Conservation (phyloP, 495 filamentous ascomycete species). For the Penicillium silybi region DNA sequence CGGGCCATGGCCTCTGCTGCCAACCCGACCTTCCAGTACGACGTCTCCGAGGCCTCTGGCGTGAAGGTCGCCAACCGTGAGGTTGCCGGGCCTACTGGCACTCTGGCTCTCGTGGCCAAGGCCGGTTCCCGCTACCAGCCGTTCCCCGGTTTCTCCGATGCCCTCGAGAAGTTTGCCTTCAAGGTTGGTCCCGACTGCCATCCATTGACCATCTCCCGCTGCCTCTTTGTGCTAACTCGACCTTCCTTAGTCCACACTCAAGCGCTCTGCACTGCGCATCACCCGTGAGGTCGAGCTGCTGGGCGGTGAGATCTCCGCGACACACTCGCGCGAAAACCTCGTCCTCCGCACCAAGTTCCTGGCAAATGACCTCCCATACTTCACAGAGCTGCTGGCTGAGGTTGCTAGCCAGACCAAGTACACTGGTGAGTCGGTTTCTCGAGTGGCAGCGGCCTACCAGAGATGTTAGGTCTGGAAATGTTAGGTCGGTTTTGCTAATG, state of each 20-base stretch:
- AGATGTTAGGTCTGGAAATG: neutral
- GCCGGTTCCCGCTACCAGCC: slow-evolving; percentile 90
- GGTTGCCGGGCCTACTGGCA: slow-evolving; percentile 79
- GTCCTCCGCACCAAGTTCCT: slow-evolving; percentile 92
- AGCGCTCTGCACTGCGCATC: slow-evolving; percentile 85
- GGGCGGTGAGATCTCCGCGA: slow-evolving; percentile 76
- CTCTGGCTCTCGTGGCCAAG: slow-evolving; percentile 84
- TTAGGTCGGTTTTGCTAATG: slow-evolving; percentile 10
- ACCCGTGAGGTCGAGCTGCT: slow-evolving; percentile 91
- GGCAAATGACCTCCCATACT: slow-evolving; percentile 93
- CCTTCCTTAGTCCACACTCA: slow-evolving; percentile 67
- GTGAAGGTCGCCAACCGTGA: slow-evolving; percentile 90
- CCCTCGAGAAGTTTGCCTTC: slow-evolving; percentile 90
- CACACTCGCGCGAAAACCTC: slow-evolving; percentile 89
- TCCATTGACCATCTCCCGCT: slow-evolving; percentile 20
- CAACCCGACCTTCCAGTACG: slow-evolving; percentile 80
- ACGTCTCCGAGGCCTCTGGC: slow-evolving; percentile 76
- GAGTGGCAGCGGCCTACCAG: neutral
- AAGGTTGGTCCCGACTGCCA: slow-evolving; percentile 60
- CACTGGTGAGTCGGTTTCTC: slow-evolving; percentile 53
- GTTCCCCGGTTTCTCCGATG: slow-evolving; percentile 82
- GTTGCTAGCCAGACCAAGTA: slow-evolving; percentile 84
- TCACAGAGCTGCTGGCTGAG: slow-evolving; percentile 90
- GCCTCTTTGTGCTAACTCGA: neutral
- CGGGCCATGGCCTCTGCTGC: slow-evolving; percentile 78